A percentile compares a stretch with the other conserved stretches of the same genome.
phyloP scores from a whole-genome alignment of 345 rosid genomes.

The Microthlaspi erraticum region DNA sequence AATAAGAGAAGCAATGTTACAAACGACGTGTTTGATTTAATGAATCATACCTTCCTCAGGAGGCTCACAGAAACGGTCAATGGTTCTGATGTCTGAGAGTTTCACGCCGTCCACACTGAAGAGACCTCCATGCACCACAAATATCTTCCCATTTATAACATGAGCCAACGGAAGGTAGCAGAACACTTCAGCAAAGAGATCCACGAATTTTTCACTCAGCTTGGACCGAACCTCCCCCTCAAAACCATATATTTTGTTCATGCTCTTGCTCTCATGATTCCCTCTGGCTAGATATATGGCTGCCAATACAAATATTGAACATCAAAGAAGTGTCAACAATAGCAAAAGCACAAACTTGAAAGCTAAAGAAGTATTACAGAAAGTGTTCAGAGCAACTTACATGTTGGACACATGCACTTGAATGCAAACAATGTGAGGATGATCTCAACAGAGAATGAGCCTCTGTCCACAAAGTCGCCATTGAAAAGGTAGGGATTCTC shows the following conservation, averaged over 20 bases:
- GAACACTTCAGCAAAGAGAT: conserved; percentile 95
- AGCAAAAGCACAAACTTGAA: conserved; percentile 22
- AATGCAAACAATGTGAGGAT: conserved; percentile 94
- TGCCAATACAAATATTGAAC: conserved; percentile 47
- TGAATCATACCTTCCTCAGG: conserved; percentile 89
- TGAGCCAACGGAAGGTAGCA: conserved; percentile 96
- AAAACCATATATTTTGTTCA: conserved; percentile 98
- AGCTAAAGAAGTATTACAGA: not conserved
- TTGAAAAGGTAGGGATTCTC: conserved; percentile 96
- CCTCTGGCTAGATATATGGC: conserved; percentile 95
- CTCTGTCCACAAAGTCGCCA: conserved; percentile 98
- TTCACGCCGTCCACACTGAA: conserved; percentile 96
- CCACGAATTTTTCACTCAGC: conserved; percentile 89
- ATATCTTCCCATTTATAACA: conserved; percentile 78
- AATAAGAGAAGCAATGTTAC: conserved; percentile 2
- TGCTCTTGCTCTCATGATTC: conserved; percentile 99
- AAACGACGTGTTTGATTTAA: not conserved
- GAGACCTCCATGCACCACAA: conserved; percentile 97
- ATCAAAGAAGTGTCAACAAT: not conserved
- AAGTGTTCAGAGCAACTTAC: conserved; percentile 48
- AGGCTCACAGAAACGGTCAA: conserved; percentile 95
- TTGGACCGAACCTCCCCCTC: conserved; percentile 98
- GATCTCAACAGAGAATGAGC: conserved; percentile 93
- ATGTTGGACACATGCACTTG: conserved; percentile 94
- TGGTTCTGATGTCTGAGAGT: conserved; percentile 83